These are phyloP conservation scores for Colletotrichum phormii DNA, from an alignment of 2,329 filamentous ascomycete species.

Conservation along the genomic window DNA sequence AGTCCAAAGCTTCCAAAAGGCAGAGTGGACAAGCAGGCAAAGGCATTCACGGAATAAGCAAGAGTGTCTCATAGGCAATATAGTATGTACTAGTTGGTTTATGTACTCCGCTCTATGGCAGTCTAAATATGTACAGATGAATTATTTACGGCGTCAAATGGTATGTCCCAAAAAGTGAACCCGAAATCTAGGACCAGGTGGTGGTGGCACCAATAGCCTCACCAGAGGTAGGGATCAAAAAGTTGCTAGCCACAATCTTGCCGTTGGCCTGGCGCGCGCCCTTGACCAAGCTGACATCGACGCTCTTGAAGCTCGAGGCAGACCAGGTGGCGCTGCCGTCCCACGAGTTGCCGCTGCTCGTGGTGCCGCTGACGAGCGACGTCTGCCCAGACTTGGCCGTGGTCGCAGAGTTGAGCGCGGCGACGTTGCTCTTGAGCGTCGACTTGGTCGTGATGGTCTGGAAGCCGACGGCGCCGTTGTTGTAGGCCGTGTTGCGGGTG, in stretches of 20 bases:
- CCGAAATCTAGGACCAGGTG: slow-evolving; percentile 22
- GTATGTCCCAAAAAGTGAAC: not conserved
- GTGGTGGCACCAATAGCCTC: slow-evolving; percentile 52
- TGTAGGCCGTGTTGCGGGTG: slow-evolving; percentile 58
- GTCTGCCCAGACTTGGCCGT: slow-evolving; percentile 40
- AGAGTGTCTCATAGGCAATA: not conserved
- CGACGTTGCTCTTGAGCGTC: slow-evolving; percentile 53
- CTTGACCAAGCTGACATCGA: slow-evolving; percentile 47
- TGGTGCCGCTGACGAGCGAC: slow-evolving; percentile 39
- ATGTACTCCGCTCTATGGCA: slow-evolving; percentile 23
- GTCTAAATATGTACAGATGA: slow-evolving; percentile 20
- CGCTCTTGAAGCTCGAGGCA: slow-evolving; percentile 48
- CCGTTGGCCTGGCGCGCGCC: slow-evolving; percentile 51
- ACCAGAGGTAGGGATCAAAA: slow-evolving; percentile 53
- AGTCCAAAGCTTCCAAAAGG: not conserved
- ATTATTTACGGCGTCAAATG: not conserved
- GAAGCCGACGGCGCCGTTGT: slow-evolving; percentile 56
- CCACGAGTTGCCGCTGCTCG: slow-evolving; percentile 55
- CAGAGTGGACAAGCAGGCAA: not conserved
- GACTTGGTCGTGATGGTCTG: slow-evolving; percentile 48
- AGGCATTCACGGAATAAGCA: not conserved
- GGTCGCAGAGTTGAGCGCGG: slow-evolving; percentile 45
- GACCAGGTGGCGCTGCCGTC: slow-evolving; percentile 47
- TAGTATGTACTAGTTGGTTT: not conserved
- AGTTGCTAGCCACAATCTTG: slow-evolving; percentile 53